Evolutionary conservation across 495 filamentous ascomycete genomes (phyloP), one percentile per base, ranked within the genome.

Genomic region (Talaromyces liani): DNA sequence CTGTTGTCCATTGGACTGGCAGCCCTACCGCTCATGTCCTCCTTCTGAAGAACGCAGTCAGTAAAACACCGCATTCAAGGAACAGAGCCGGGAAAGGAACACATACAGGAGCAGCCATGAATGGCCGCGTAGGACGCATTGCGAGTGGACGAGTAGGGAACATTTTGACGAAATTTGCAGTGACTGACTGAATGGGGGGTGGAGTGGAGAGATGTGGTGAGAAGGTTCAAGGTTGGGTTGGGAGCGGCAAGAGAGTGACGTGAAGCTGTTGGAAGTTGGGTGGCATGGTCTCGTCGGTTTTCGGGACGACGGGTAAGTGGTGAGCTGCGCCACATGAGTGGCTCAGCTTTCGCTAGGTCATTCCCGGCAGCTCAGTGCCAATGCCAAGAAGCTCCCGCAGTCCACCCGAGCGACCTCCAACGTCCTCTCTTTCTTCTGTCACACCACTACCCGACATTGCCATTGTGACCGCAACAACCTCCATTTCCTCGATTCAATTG

Each of bases 41-140:
- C 89, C 76, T 91, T 91, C 91, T 94, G 68, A 67, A 78, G 64
- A 69, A 54, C 60, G 67, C 64, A 67, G 70, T 76, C 70, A 74
- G 77, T 77, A 33, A 24, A 57, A 53, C 41, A 29, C 8, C 27
- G 33, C 34, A 39, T 41, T 18, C 47, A 20, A 22, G 22, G 25
- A 27, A 7, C 34, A 49, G 34, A 14, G 8, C 34, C 16, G 60
- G 41, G 20, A 49, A 58, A 36, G 60, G 68, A 63, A 45, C 59
- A 82, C 91, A 76, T 84, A 97, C 94, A 66, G 93, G 93, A 73
- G 92, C 73, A 70, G 91, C 85, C 82, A 87, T 87, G 82, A 90
- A 83, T 70, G 84, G 82, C 73, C 80, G 77, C 41, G 80, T 75
- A 61, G 80, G 77, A 75, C 82, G 80, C 81, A 87, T 84, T 63